A percentile compares a stretch with the other conserved stretches of the same genome.
These are phyloP conservation scores for Daldinia grandis DNA, from an alignment of 495 filamentous ascomycete genomes.

Conservation along the genomic window DNA sequence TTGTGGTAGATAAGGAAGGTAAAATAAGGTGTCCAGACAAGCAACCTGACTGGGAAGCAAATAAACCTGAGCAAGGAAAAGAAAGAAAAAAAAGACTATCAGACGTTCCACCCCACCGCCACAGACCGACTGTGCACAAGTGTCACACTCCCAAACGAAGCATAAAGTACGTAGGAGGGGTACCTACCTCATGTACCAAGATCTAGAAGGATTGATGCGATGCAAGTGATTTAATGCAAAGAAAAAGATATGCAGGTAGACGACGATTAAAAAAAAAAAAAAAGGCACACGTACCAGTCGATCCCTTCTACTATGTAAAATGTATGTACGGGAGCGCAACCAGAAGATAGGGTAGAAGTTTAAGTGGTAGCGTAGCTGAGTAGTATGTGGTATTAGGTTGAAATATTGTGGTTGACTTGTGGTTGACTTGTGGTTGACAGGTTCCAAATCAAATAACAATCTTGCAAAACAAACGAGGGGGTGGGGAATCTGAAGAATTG, in stretches of 20 bases:
- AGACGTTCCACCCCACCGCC: constrained; percentile 31
- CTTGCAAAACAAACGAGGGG: constrained; percentile 36
- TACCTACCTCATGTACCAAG: constrained; percentile 21
- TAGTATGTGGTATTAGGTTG: constrained; percentile 38
- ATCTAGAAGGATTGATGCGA: constrained; percentile 35
- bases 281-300: constrained; percentile 27
- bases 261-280: background rate
- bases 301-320: constrained; percentile 5
- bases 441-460: constrained; percentile 25
- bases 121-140: background rate
- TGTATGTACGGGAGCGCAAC: background rate
- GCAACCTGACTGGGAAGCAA: background rate
- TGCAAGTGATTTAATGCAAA: constrained; percentile 36
- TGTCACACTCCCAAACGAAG: constrained; percentile 15
- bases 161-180: background rate
- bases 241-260: constrained; percentile 27
- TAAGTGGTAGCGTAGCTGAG: background rate
- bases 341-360: constrained; percentile 32
- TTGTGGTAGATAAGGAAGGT: background rate
- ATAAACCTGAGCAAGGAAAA: background rate
- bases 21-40: background rate
- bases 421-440: background rate
- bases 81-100: background rate
- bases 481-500: constrained; percentile 36
- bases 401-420: constrained; percentile 33